Percentiles rank a stretch among this genome's conserved stretches.
These are phyloP conservation scores for Boehmeria nivea DNA, from an alignment of 306 rosid genomes.

Conservation along the genomic window DNA sequence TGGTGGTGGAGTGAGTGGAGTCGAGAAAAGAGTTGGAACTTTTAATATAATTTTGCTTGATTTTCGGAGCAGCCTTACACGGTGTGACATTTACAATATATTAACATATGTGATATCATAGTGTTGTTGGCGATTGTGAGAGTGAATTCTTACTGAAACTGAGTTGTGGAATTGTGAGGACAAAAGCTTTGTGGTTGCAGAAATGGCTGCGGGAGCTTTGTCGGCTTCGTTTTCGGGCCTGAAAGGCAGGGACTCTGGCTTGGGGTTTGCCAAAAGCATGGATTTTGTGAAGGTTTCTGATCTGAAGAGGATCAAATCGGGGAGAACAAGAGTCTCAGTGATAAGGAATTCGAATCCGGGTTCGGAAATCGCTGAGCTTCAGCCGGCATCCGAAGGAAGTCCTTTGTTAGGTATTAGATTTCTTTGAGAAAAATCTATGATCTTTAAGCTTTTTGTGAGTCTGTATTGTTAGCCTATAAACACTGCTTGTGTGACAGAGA, in stretches of 20 bases:
- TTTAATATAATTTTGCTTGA: neutral
- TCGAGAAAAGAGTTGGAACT: neutral
- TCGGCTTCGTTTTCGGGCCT: constrained; percentile 59
- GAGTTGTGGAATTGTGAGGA: constrained; percentile 32
- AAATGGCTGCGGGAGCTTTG: constrained; percentile 75
- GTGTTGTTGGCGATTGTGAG: neutral
- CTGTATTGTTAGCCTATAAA: neutral
- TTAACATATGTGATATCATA: neutral
- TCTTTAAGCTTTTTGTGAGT: neutral
- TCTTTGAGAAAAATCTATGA: neutral
- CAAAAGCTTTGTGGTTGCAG: constrained; percentile 16
- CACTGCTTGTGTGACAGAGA: neutral
- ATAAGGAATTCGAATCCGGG: constrained; percentile 66
- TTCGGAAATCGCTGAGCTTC: constrained; percentile 72
- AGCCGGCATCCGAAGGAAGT: constrained; percentile 82
- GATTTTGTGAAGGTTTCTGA: constrained; percentile 73
- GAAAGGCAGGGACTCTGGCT: constrained; percentile 52
- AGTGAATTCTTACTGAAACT: constrained; percentile 16
- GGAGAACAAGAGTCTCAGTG: constrained; percentile 52
- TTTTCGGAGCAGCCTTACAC: too few relatives aligned
- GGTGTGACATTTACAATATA: neutral
- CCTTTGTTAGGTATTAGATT: constrained; percentile 80
- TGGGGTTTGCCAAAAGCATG: constrained; percentile 62
- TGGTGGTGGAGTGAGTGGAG: neutral
- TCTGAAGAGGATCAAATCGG: constrained; percentile 44